Evolutionary conservation across 805 yeast species (phyloP).

Genomic region (Pichia nanzhaoensis): DNA sequence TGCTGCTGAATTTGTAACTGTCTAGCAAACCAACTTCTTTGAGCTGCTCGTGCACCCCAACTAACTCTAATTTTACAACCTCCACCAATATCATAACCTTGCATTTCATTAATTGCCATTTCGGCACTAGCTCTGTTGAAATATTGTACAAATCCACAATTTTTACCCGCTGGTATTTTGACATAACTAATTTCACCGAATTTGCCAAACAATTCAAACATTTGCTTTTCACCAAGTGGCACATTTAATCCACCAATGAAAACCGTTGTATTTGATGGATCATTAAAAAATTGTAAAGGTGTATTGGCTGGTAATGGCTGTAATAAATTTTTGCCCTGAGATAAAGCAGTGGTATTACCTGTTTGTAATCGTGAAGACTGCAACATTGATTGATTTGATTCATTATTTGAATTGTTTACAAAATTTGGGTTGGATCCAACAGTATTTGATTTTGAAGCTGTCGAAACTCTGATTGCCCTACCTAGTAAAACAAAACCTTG

Average conservation of each 20-base stretch:
- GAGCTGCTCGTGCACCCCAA: conserved; percentile 71
- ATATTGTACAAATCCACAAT: conserved; percentile 83
- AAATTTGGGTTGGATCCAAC: not conserved
- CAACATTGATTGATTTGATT: not conserved
- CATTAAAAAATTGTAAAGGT: conserved; percentile 58
- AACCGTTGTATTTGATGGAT: conserved; percentile 68
- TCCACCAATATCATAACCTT: conserved; percentile 75
- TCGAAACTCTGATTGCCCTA: conserved; percentile 70
- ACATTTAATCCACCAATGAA: conserved; percentile 70
- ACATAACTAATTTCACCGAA: conserved; percentile 75
- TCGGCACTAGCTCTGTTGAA: conserved; percentile 77
- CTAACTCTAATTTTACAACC: conserved; percentile 76
- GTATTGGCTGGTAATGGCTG: conserved; percentile 35
- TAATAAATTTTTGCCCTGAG: conserved; percentile 8
- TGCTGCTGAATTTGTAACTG: conserved; percentile 25
- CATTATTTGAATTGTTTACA: no score
- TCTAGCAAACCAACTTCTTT: conserved; percentile 32
- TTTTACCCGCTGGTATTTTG: conserved; percentile 69
- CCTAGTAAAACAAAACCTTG: conserved; percentile 69
- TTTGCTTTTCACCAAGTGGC: conserved; percentile 52
- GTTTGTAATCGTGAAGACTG: not conserved
- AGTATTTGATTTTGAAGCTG: conserved; percentile 41
- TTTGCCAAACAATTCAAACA: conserved; percentile 51
- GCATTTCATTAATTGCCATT: conserved; percentile 78
- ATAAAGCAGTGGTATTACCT: not conserved